Evolutionary conservation across 169 alveolate species (phyloP), one percentile per base, ranked within the genome.

Genomic region (Eimeria tenella): DNA sequence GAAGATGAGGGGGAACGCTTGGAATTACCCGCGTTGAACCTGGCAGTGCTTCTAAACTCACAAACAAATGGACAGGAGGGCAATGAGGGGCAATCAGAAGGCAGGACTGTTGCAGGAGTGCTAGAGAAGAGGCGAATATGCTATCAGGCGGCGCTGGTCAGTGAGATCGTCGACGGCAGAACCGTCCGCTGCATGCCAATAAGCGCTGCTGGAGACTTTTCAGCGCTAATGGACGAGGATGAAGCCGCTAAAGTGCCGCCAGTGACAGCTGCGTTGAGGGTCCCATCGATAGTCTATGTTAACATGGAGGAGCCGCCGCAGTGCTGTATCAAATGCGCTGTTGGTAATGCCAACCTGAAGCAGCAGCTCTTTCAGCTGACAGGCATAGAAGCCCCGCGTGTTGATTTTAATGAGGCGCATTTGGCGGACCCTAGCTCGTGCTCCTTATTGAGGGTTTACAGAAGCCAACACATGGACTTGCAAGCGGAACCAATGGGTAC

Each of bases 201-300:
- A 4, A 21, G 31, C 58, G 4, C 63, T 5, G 50, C 5, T 25
- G 68, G 31, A 5, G 50, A 25, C 1, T 31, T 77, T 21, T n/a
- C 23, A 56, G 49, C 49, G 13, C 13, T 25, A 17, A 21, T 77
- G n/a, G 50, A n/a, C 23, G 68, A n/a, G 4, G 87, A 77, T 3
- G 87, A 77, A 49, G 63, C 87, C 87, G 52, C 5, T 9, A 77
- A 77, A n/a, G 87, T 77, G 70, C 87, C 50, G 3, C 10, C 31
- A 15, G 87, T 77, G 25, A 15, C 42, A 3, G 0, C 10, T 10
- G 31, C 87, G 15, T 49, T 77, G 8, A 19, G 8, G 23, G 68
- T 77, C 50, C 50, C 87, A 1, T 21, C 55, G 50, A 49, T 10
- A 70, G 52, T 25, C 50, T 53, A 52, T 53, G 50, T 53, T 9